Evolutionary conservation across 2,329 filamentous ascomycete genomes (phyloP), one percentile per base, ranked within the genome.

Genomic region (Metarhizium guizhouense): DNA sequence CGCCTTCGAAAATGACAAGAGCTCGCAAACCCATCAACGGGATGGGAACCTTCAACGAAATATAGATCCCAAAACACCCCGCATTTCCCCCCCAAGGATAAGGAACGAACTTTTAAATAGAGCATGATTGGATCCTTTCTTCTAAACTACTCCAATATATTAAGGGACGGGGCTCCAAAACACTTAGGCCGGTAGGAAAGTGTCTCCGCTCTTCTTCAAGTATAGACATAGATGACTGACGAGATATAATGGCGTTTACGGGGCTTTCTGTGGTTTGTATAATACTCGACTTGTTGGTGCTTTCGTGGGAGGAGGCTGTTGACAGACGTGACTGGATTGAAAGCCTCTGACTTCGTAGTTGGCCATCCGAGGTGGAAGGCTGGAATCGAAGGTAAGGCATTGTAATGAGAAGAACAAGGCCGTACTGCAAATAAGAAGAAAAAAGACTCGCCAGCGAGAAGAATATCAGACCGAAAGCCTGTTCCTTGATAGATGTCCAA

Each of bases 81-180:
- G 25, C 25, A 25, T 25, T 25, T 25, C 1, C 3, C 25, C 32
- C 32, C 32, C 32, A 10, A 3, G 7, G 7, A 11, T 34, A 34
- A 7, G 32, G 32, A 34, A 34, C 32, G 10, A 34, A 34, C 7
- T 11, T 7, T 34, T 11, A 34, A 34, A 34, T 11, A 34, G 32
- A 7, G 32, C 10, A 30, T 18, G 69, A 70, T 47, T 72, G 71
- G 65, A 84, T 82, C 53, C 81, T 75, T 71, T 84, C 82, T 68
- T 85, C 82, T 51, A 85, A 67, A 43, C 83, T 80, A 60, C 79
- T 80, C 77, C 82, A 85, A 70, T 83, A 84, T 54, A 84, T 80
- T 40, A 84, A 74, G 11, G 83, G 83, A 47, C 83, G 71, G 2
- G 83, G 83, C 68, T 86, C 83, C 30, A 86, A 74, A 18, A 86